Conservation (phyloP, 345 rosid genomes). For the Leavenworthia alabamica region DNA sequence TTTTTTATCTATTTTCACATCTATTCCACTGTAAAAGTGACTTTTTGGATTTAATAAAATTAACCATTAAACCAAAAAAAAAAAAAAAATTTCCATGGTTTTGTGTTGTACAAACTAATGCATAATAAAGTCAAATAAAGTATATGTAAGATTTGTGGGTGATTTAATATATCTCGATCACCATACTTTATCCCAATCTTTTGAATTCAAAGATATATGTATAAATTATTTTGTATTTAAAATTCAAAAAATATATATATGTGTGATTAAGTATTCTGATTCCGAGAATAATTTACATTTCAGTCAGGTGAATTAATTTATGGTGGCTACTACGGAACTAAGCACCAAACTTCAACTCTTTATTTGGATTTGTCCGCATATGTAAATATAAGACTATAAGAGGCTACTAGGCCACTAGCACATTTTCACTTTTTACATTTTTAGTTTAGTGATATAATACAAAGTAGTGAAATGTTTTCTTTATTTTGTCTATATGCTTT, state of each 20-base stretch:
- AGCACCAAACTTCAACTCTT: not conserved
- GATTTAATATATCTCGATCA: not conserved
- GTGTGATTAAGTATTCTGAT: not conserved
- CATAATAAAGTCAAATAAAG: not conserved
- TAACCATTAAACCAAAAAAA: no score
- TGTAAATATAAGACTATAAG: not conserved
- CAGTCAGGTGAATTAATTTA: not conserved
- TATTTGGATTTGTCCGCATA: not conserved
- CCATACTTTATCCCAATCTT: not conserved
- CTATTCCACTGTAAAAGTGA: no score
- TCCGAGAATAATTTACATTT: no score
- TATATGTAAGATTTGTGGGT: not conserved
- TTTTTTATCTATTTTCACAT: no score
- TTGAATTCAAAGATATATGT: not conserved
- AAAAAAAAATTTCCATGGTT: no score
- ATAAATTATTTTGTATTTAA: no score
- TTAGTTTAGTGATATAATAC: not conserved
- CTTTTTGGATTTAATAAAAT: no score
- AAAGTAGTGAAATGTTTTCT: not conserved
- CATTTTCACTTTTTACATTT: not conserved
- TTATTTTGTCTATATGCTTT: not conserved
- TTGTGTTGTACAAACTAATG: conserved; percentile 6
- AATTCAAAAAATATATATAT: no score
- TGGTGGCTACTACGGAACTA: not conserved
- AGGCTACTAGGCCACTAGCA: conserved; percentile 4